Base-by-base conservation (phyloP, 106 monocot species). In the Dendrobium catenatum region DNA sequence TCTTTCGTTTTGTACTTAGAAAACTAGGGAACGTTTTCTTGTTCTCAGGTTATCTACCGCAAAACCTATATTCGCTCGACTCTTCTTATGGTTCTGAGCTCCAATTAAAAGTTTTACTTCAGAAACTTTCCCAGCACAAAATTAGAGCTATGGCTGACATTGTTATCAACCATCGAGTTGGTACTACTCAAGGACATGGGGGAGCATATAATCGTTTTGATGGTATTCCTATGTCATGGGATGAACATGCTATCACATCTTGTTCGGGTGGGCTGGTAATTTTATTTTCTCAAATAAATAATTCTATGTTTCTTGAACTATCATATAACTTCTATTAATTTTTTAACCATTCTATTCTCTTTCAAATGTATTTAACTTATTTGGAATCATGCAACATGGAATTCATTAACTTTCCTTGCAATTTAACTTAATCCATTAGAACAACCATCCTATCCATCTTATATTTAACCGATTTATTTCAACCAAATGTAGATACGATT, bases 121-220 rank as follows among this genome's bases (percentile, higher is more conserved):
- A 83, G 66, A 91, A 86, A 77, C 26, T 95, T 86, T 54, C 77
- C 48, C 70, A 86, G 6, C 55, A 93, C 84, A 88, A 89, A 74
- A 48, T 95, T 33, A 91, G 95, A 82, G 88, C 93, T 83, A 96
- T 96, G 89, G 95, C 93, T 77, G 95, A 96, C 77, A 84, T 96
- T 40, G 93, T 96, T 61, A 93, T 96, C 70, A 96, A 96, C 68
- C 95, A 96, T 79, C 91, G 95, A 70, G 89, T 88, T 85, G 95
- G 93, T 27, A 96, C 95, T 56, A 83, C 75, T 79, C 79, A 81
- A 84, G 93, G 95, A 79, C 86, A 87, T 78, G 91, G 89, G 8
- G 93, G 93, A 44, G 67, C 59, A 68, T 89, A 89, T 81, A 93
- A 91, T 83, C 86, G 93, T 24, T 96, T 80, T 84, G 91, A 96